A percentile compares a stretch with the other conserved stretches of the same genome.
phyloP scores from a whole-genome alignment of 1,284 basidiomycete genomes.

The Rugiboletus extremiorientalis region DNA sequence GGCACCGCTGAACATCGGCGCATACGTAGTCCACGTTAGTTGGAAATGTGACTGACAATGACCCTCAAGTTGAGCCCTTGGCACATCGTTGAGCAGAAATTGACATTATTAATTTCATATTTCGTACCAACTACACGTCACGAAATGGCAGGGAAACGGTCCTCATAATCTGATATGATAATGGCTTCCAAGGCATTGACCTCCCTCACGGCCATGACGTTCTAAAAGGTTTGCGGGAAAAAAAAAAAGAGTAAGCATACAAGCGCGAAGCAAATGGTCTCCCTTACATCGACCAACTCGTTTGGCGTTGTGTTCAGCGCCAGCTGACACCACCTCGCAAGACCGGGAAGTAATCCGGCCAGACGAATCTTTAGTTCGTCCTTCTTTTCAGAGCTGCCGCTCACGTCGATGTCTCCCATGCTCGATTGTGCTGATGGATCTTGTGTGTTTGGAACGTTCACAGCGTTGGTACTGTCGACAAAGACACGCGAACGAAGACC shows the following conservation, averaged over 20 bases:
- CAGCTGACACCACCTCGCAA: conserved; percentile 74
- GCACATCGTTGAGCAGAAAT: background rate
- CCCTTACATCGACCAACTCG: conserved; percentile 78
- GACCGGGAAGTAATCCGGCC: conserved; percentile 75
- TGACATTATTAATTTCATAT: background rate
- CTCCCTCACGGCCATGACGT: conserved; percentile 43
- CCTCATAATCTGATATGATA: conserved; percentile 44
- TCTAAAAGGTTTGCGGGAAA: conserved; percentile 24
- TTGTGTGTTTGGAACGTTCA: conserved; percentile 19
- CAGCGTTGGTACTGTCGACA: conserved; percentile 29
- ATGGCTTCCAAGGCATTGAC: conserved; percentile 49
- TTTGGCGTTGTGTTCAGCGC: conserved; percentile 76
- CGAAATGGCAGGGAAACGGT: conserved; percentile 27
- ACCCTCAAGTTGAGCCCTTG: no score
- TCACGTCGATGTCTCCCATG: conserved; percentile 17
- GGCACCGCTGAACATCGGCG: no score
- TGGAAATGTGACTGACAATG: background rate
- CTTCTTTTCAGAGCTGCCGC: conserved; percentile 11
- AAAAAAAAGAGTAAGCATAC: background rate
- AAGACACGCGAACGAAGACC: conserved; percentile 62
- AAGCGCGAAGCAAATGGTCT: background rate
- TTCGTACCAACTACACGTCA: conserved; percentile 10
- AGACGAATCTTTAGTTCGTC: conserved; percentile 58
- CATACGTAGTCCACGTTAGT: background rate
- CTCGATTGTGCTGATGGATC: conserved; percentile 11